Conservation (phyloP, 2,329 filamentous ascomycete species). For the Ceratocystiopsis sp. region DNA sequence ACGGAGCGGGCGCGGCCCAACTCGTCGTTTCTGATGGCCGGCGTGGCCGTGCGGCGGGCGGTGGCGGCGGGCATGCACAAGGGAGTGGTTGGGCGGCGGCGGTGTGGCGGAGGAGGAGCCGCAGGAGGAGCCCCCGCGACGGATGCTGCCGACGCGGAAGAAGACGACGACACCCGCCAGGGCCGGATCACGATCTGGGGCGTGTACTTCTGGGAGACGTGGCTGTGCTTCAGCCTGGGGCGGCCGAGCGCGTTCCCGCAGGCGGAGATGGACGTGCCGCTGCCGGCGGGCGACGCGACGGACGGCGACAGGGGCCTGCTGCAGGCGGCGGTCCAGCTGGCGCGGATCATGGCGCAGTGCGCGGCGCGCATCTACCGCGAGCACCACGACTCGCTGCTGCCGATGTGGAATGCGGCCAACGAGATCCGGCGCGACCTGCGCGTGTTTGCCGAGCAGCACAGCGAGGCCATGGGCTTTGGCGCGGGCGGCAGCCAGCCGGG, state of each 20-base stretch:
- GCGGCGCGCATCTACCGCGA: slow-evolving; percentile 6
- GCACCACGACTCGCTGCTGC: slow-evolving; percentile 8
- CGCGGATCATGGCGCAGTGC: slow-evolving; percentile 8
- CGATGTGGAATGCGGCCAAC: slow-evolving; percentile 9
- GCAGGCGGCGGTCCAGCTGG: slow-evolving; percentile 4
- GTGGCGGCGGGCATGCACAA: slow-evolving; percentile 9
- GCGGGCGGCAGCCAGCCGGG: slow-evolving; percentile 1
- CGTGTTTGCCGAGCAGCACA: slow-evolving; percentile 7
- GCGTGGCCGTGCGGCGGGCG: slow-evolving; percentile 7
- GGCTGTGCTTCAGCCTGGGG: slow-evolving; percentile 9
- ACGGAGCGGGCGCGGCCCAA: slow-evolving; percentile 9
- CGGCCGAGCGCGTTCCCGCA: slow-evolving; percentile 8
- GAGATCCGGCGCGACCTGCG: slow-evolving; percentile 7
- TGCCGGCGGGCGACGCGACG: slow-evolving; percentile 6
- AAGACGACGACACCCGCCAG: slow-evolving; percentile 1
- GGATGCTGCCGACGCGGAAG: slow-evolving; percentile 1
- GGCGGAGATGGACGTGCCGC: slow-evolving; percentile 8
- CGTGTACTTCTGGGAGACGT: slow-evolving; percentile 9
- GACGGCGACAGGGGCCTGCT: slow-evolving; percentile 1
- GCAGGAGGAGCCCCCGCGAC: slow-evolving; percentile 1
- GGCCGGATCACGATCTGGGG: slow-evolving; percentile 8
- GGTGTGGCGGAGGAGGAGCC: neutral
- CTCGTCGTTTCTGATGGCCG: slow-evolving; percentile 4
- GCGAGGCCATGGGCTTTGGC: slow-evolving; percentile 3
- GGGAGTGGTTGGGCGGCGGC: slow-evolving; percentile 4